Evolutionary conservation across 371 early-diverging fungal genomes (phyloP).

Genomic region (Lichtheimia corymbifera): DNA sequence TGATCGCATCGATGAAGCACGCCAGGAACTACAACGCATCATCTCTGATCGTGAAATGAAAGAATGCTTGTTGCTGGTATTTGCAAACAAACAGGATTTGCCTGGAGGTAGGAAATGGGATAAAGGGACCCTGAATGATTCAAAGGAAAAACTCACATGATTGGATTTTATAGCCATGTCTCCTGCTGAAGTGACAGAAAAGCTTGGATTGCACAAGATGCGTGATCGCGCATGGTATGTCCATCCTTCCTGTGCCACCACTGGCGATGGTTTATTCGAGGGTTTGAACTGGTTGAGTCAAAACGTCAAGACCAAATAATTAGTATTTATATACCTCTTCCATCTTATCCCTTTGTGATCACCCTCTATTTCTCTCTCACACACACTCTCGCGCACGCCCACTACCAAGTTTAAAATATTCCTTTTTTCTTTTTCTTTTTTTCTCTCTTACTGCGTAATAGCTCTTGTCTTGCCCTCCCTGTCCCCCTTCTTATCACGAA

Average conservation of each 20-base stretch:
- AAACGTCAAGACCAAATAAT: conserved; percentile 72
- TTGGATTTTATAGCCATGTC: conserved; percentile 58
- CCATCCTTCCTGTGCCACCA: conserved; percentile 84
- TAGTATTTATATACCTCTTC: conserved; percentile 5
- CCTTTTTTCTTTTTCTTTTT: not conserved
- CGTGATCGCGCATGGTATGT: conserved; percentile 84
- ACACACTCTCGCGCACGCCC: not conserved
- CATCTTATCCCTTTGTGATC: conserved; percentile 4
- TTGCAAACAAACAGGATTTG: conserved; percentile 90
- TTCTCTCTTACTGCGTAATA: conserved; percentile 2
- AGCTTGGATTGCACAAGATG: conserved; percentile 75
- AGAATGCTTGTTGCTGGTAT: conserved; percentile 78
- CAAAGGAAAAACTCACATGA: not conserved
- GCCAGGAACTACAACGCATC: conserved; percentile 80
- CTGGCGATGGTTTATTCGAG: conserved; percentile 87
- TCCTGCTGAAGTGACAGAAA: conserved; percentile 80
- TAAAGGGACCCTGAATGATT: not conserved
- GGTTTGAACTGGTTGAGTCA: conserved; percentile 89
- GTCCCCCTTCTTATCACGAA: not conserved
- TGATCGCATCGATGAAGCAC: conserved; percentile 84
- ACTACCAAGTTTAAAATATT: not conserved
- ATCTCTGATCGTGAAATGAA: conserved; percentile 84
- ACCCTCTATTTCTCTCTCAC: not conserved
- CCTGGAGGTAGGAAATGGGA: conserved; percentile 56
- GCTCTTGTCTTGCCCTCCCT: not conserved